phyloP scores from a whole-genome alignment of 1,284 basidiomycete genomes.

The Apiotrichum brassicae region DNA sequence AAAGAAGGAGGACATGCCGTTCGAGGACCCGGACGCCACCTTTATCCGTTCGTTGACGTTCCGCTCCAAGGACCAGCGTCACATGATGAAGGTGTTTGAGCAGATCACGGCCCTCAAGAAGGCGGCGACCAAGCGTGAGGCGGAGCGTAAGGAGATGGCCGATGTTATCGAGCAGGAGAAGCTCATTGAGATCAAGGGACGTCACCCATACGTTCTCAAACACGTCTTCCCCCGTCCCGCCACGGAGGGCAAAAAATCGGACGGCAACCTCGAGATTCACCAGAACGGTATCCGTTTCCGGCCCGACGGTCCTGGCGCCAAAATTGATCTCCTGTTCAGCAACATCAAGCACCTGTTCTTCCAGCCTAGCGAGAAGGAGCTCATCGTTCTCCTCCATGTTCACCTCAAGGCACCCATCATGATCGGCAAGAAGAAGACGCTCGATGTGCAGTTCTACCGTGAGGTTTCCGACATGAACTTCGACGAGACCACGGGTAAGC shows the following conservation, averaged over 20 bases:
- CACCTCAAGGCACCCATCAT: conserved; percentile 95
- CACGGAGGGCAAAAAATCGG: conserved; percentile 48
- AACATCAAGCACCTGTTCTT: conserved; percentile 99
- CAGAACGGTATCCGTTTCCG: conserved; percentile 94
- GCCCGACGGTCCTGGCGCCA: conserved; percentile 67
- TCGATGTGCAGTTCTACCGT: conserved; percentile 98
- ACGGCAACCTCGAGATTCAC: conserved; percentile 96
- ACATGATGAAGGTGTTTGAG: conserved; percentile 82
- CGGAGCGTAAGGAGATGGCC: conserved; percentile 96
- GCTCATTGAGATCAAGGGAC: conserved; percentile 72
- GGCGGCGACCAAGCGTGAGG: conserved; percentile 91
- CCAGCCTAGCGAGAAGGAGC: conserved; percentile 95
- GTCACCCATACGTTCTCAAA: conserved; percentile 72
- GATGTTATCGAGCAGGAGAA: conserved; percentile 95
- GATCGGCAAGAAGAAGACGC: conserved; percentile 95
- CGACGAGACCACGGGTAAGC: conserved; percentile 90
- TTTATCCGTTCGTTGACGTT: conserved; percentile 95
- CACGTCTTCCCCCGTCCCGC: conserved; percentile 93
- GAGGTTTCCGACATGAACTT: conserved; percentile 98
- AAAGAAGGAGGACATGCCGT: conserved; percentile 98
- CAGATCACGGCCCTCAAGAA: conserved; percentile 95
- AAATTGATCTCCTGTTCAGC: conserved; percentile 88
- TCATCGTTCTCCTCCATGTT: conserved; percentile 89
- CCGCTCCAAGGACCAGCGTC: conserved; percentile 79
- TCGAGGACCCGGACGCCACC: conserved; percentile 93